Evolutionary conservation across 2,329 filamentous ascomycete species (phyloP).

Genomic region (Zymoseptoria crescenta): DNA sequence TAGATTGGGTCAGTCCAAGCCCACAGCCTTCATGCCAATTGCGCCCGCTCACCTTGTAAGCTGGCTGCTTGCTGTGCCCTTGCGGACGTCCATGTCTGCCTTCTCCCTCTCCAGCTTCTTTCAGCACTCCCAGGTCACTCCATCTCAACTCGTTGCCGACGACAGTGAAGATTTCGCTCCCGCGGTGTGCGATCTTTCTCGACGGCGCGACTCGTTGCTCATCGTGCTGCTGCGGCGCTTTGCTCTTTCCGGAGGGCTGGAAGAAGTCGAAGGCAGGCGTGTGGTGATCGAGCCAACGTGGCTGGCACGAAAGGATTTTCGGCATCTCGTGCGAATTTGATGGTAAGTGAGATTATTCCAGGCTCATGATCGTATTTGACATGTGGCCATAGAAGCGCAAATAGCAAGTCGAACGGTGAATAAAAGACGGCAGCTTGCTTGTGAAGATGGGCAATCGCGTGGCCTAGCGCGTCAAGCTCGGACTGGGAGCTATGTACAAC

Average conservation of each 20-base stretch:
- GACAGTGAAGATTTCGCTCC: slow-evolving; percentile 82
- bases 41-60: slow-evolving; percentile 18
- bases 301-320: slow-evolving; percentile 76
- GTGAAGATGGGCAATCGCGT: neutral
- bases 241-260: slow-evolving; percentile 31
- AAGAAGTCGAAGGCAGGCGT: slow-evolving; percentile 75
- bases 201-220: slow-evolving; percentile 33
- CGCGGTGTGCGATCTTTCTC: slow-evolving; percentile 67
- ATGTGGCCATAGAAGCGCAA: neutral
- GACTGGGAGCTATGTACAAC: too few relatives aligned
- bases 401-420: neutral
- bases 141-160: slow-evolving; percentile 86
- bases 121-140: slow-evolving; percentile 74
- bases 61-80: slow-evolving; percentile 1
- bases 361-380: neutral
- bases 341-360: neutral
- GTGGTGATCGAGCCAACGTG: slow-evolving; percentile 74
- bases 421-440: neutral
- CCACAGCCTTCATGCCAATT: neutral
- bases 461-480: slow-evolving; percentile 8
- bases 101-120: slow-evolving; percentile 41
- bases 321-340: slow-evolving; percentile 56
- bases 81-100: neutral
- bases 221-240: slow-evolving; percentile 6
- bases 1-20: slow-evolving; percentile 5